A percentile compares a stretch with the other conserved stretches of the same genome.
phyloP scores from a whole-genome alignment of 768 basidiomycete species.

The Collybia sp. region DNA sequence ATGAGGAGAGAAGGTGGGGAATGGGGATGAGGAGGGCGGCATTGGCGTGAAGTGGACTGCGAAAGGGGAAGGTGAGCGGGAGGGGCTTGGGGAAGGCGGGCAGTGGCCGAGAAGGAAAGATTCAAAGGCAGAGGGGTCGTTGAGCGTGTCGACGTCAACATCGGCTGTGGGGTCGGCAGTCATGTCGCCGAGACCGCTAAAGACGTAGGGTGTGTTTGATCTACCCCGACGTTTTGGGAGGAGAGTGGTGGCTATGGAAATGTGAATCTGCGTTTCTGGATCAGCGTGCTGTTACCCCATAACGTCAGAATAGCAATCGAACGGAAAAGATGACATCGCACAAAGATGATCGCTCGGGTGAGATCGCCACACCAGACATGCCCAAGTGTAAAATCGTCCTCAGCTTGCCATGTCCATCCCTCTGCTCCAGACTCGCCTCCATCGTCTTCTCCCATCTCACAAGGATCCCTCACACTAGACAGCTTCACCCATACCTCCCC shows the following conservation, averaged over 20 bases:
- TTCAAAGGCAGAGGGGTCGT: constrained; percentile 13
- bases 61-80: not conserved
- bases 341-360: constrained; percentile 55
- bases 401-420: constrained; percentile 64
- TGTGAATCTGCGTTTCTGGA: constrained; percentile 49
- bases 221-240: constrained; percentile 50
- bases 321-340: constrained; percentile 23
- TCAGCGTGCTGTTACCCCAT: constrained; percentile 43
- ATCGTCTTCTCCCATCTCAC: constrained; percentile 24
- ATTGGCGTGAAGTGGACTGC: not conserved
- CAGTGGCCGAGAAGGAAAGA: constrained; percentile 4
- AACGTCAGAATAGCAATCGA: constrained; percentile 1
- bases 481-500: constrained; percentile 45
- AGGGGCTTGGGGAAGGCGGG: constrained; percentile 6
- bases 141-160: constrained; percentile 8
- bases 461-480: constrained; percentile 50
- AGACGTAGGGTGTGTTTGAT: constrained; percentile 60
- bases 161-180: constrained; percentile 24
- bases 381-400: constrained; percentile 58
- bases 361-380: constrained; percentile 52
- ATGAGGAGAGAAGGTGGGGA: constrained; percentile 14
- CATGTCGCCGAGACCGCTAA: constrained; percentile 45
- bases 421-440: constrained; percentile 27
- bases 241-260: constrained; percentile 52
- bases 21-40: constrained; percentile 11